These are phyloP conservation scores for Epichloe glyceriae DNA, from an alignment of 2,329 filamentous ascomycete genomes.

Conservation along the genomic window DNA sequence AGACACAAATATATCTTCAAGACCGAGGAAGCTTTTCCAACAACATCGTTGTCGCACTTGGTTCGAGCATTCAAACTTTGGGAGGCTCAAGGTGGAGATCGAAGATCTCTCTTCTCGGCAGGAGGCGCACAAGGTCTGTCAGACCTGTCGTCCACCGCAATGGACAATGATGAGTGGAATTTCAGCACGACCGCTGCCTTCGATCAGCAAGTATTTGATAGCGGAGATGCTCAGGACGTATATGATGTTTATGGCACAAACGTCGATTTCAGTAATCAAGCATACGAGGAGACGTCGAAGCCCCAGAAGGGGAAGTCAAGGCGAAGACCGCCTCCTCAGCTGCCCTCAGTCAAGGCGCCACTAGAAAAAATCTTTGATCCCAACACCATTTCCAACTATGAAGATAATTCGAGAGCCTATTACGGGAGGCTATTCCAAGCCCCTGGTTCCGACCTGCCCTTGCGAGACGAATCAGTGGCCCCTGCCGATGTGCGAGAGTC, in stretches of 20 bases:
- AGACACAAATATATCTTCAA: slow-evolving; percentile 56
- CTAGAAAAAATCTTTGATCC: slow-evolving; percentile 55
- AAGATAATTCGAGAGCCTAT: slow-evolving; percentile 49
- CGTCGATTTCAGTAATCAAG: slow-evolving; percentile 37
- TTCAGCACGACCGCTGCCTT: slow-evolving; percentile 55
- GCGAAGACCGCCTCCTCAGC: slow-evolving; percentile 42
- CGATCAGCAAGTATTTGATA: slow-evolving; percentile 41
- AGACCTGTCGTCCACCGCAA: slow-evolving; percentile 29
- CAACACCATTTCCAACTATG: slow-evolving; percentile 50
- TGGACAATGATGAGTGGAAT: slow-evolving; percentile 51
- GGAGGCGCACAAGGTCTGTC: slow-evolving; percentile 44
- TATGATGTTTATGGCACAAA: slow-evolving; percentile 47
- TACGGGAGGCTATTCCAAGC: slow-evolving; percentile 37
- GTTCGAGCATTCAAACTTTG: slow-evolving; percentile 62
- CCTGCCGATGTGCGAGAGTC: slow-evolving; percentile 44
- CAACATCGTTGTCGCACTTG: slow-evolving; percentile 47
- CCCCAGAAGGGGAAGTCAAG: slow-evolving; percentile 40
- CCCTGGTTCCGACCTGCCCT: slow-evolving; percentile 40
- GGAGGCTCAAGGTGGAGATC: slow-evolving; percentile 61
- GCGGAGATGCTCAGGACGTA: slow-evolving; percentile 43
- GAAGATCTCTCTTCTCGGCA: slow-evolving; percentile 49
- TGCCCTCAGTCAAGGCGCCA: slow-evolving; percentile 44
- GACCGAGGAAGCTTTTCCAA: slow-evolving; percentile 50
- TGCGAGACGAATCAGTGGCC: slow-evolving; percentile 41
- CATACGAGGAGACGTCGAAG: slow-evolving; percentile 37